Percentiles rank a stretch among this genome's conserved stretches.
These are phyloP conservation scores for Talaromyces nanjingensis DNA, from an alignment of 495 filamentous ascomycete species.

Conservation along the genomic window DNA sequence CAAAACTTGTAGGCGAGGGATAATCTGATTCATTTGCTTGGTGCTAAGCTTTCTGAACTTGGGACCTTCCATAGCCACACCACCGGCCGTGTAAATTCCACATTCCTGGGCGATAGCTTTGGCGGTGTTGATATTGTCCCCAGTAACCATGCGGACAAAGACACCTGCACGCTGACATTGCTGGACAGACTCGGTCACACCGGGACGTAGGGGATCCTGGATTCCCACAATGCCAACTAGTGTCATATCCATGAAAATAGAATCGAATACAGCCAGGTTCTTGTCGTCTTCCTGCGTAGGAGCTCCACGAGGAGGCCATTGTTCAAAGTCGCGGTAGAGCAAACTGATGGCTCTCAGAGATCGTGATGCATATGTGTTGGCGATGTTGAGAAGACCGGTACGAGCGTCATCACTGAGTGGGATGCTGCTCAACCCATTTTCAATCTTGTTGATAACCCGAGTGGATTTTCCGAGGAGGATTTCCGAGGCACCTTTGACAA, in stretches of 20 bases:
- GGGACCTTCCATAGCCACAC: slow-evolving; percentile 77
- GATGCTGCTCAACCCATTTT: slow-evolving; percentile 44
- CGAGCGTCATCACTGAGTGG: slow-evolving; percentile 52
- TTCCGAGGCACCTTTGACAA: slow-evolving; percentile 86
- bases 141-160: slow-evolving; percentile 85
- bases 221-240: slow-evolving; percentile 78
- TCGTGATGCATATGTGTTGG: slow-evolving; percentile 68
- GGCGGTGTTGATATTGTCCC: slow-evolving; percentile 81
- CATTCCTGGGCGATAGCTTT: slow-evolving; percentile 79
- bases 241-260: slow-evolving; percentile 71
- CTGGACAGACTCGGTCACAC: slow-evolving; percentile 70
- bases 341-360: slow-evolving; percentile 85
- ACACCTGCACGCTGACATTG: slow-evolving; percentile 73
- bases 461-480: slow-evolving; percentile 71
- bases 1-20: slow-evolving; percentile 75
- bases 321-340: slow-evolving; percentile 80
- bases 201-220: slow-evolving; percentile 75
- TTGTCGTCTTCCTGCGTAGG: slow-evolving; percentile 61
- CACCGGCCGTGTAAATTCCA: slow-evolving; percentile 69
- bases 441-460: slow-evolving; percentile 65
- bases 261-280: slow-evolving; percentile 67
- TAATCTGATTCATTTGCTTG: slow-evolving; percentile 58
- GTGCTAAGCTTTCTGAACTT: slow-evolving; percentile 65
- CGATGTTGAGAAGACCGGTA: slow-evolving; percentile 55
- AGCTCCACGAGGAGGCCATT: slow-evolving; percentile 72